Conservation (phyloP, 2,329 filamentous ascomycete species). For the Penicillium digitatum region DNA sequence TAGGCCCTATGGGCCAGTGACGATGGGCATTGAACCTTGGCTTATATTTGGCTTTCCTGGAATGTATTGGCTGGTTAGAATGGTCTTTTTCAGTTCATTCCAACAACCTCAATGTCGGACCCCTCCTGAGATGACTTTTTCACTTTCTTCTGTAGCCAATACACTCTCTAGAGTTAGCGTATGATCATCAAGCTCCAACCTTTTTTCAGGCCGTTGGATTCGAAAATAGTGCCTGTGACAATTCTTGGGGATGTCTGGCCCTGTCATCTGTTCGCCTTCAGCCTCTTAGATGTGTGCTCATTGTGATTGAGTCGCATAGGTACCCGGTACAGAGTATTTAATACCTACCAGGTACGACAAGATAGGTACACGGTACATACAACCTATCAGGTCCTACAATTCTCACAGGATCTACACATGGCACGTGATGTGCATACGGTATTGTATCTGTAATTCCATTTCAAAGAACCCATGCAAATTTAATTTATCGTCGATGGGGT, state of each 20-base stretch:
- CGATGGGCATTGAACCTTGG: not conserved
- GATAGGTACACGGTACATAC: not conserved
- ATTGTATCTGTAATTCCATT: not conserved
- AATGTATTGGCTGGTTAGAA: not conserved
- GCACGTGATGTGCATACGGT: not conserved
- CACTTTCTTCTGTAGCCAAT: not conserved
- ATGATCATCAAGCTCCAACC: conserved; percentile 14
- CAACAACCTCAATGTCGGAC: not conserved
- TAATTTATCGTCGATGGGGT: not conserved
- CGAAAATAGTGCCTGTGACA: not conserved
- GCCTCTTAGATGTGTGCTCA: not conserved
- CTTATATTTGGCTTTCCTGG: not conserved
- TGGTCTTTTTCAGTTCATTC: not conserved
- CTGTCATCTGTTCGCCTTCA: not conserved
- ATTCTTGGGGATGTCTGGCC: not conserved
- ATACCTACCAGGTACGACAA: not conserved
- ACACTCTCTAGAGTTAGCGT: not conserved
- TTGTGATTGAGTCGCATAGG: not conserved
- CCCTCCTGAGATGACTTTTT: not conserved
- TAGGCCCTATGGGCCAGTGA: not conserved
- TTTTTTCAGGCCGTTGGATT: not conserved
- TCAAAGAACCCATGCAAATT: not conserved
- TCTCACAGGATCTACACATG: not conserved
- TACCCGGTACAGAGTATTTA: not conserved
- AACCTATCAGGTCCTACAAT: not conserved